Conservation (phyloP, 305 asterid species). For the Fraxinus floribunda region DNA sequence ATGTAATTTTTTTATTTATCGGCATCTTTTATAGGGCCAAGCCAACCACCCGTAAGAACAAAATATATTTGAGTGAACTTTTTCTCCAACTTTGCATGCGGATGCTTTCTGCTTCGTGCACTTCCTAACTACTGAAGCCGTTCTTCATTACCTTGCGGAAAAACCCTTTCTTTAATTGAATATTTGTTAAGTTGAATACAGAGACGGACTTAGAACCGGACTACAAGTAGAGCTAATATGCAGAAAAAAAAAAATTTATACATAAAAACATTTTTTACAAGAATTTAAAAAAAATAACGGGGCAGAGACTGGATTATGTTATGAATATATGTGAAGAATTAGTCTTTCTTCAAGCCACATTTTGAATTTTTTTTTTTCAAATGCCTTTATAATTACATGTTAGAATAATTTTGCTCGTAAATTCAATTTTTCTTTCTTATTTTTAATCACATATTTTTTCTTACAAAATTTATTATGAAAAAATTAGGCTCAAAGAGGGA, state of each 20-base stretch:
- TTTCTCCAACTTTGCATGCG: constrained; percentile 45
- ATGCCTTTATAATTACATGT: neutral
- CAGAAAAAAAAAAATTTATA: no score
- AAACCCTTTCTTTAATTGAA: neutral
- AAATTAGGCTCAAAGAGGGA: neutral
- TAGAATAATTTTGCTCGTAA: neutral
- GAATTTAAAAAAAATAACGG: no score
- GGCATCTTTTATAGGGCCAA: constrained; percentile 36
- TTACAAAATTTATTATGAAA: neutral
- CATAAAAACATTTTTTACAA: no score
- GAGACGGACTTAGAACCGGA: neutral
- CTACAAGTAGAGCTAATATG: no score
- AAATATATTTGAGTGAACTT: constrained; percentile 18
- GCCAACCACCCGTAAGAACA: constrained; percentile 36
- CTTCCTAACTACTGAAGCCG: constrained; percentile 22
- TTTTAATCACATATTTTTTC: neutral
- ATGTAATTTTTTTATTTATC: constrained; percentile 2
- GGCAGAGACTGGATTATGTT: neutral
- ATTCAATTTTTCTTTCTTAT: no score
- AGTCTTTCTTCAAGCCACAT: no score
- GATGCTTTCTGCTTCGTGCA: constrained; percentile 35
- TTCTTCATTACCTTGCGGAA: neutral
- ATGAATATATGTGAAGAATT: neutral
- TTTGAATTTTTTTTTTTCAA: no score
- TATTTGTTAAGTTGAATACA: neutral